phyloP scores from a whole-genome alignment of 176 grass and related monocot species.

The Elaeis guineensis region DNA sequence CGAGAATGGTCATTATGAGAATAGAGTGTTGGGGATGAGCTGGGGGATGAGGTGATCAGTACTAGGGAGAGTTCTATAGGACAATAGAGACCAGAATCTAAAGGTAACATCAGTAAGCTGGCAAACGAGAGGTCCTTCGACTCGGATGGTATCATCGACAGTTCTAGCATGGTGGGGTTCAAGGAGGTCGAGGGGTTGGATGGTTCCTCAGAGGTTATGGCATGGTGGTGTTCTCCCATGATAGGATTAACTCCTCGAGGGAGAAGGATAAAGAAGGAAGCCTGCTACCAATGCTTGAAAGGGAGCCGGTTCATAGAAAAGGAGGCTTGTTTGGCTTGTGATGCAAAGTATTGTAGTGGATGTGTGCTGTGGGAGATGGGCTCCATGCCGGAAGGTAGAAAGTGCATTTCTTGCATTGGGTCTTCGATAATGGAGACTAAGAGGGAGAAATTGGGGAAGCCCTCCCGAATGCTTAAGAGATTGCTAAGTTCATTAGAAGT shows the following conservation, averaged over 20 bases:
- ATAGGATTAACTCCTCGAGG: background rate
- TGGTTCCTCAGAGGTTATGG: no score
- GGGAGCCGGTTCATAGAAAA: slow-evolving; percentile 57
- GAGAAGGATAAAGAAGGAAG: slow-evolving; percentile 18
- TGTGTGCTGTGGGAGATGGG: slow-evolving; percentile 84
- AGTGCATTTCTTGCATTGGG: slow-evolving; percentile 72
- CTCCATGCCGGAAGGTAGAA: slow-evolving; percentile 90
- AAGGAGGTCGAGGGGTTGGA: background rate
- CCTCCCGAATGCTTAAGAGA: slow-evolving; percentile 56
- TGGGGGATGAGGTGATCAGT: slow-evolving; percentile 16
- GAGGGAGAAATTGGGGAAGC: slow-evolving; percentile 51
- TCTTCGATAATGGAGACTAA: slow-evolving; percentile 49
- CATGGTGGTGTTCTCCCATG: background rate
- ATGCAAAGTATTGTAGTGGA: slow-evolving; percentile 51
- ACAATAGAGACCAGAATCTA: slow-evolving; percentile 30
- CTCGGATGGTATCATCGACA: slow-evolving; percentile 2
- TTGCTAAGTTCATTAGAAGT: slow-evolving; percentile 65
- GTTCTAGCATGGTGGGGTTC: slow-evolving; percentile 18
- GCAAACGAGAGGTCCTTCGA: slow-evolving; percentile 70
- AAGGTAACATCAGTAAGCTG: slow-evolving; percentile 44
- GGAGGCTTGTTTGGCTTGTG: slow-evolving; percentile 70
- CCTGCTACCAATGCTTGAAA: slow-evolving; percentile 67
- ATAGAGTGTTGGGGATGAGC: slow-evolving; percentile 33
- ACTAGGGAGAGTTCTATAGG: background rate
- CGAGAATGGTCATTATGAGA: background rate